These are phyloP conservation scores for Lepidium africanum DNA, from an alignment of 345 rosid genomes.

Conservation along the genomic window DNA sequence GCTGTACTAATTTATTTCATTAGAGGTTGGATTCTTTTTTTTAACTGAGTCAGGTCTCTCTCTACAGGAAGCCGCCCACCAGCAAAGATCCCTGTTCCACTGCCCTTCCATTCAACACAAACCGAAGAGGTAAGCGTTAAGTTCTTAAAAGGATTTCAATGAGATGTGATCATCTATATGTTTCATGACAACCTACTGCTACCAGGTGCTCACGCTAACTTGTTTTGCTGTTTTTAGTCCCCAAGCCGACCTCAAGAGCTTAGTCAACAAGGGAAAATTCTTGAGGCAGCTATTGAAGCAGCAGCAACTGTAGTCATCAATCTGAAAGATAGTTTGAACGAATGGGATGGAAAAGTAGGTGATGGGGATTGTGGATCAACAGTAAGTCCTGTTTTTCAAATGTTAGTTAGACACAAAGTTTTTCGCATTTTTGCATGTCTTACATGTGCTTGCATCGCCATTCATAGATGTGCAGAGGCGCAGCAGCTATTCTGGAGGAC, in stretches of 20 bases:
- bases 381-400: constrained; percentile 38
- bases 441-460: background rate
- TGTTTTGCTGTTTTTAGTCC: constrained; percentile 11
- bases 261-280: constrained; percentile 52
- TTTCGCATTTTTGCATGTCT: background rate
- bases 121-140: constrained; percentile 47
- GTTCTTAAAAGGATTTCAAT: constrained; percentile 5
- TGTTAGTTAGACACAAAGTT: background rate
- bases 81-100: constrained; percentile 77
- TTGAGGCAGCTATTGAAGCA: constrained; percentile 83
- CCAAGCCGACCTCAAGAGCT: constrained; percentile 53
- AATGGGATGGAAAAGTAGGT: constrained; percentile 94
- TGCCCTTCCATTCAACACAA: constrained; percentile 38
- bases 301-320: constrained; percentile 59
- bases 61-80: constrained; percentile 69
- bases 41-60: background rate
- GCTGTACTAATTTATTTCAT: background rate
- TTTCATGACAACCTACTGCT: constrained; percentile 13
- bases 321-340: constrained; percentile 69
- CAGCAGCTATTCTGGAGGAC: constrained; percentile 78
- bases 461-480: constrained; percentile 75
- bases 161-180: background rate
- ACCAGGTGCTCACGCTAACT: constrained; percentile 23
- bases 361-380: constrained; percentile 99
- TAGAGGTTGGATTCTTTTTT: background rate